Evolutionary conservation across 192 early-diverging fungal genomes (phyloP).

Genomic region (Rhizophagus prolifer): DNA sequence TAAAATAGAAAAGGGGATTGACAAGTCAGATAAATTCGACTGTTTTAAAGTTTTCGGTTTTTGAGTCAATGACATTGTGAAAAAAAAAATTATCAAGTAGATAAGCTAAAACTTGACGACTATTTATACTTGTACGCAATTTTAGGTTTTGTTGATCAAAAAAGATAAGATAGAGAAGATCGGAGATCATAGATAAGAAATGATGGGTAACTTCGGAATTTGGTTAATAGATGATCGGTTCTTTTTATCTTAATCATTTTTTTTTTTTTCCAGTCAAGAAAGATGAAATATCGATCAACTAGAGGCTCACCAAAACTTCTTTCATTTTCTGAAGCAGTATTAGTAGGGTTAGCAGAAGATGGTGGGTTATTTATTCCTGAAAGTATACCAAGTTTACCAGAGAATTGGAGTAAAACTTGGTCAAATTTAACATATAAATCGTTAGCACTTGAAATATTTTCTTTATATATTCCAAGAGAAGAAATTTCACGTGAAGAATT

Average conservation of each 20-base stretch:
- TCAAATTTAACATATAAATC: slow-evolving; percentile 69
- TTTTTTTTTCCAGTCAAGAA: slow-evolving; percentile 6
- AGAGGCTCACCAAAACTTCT: slow-evolving; percentile 68
- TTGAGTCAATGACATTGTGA: not conserved
- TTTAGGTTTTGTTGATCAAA: no score
- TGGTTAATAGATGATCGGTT: no score
- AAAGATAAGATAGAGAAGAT: no score
- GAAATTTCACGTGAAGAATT: slow-evolving; percentile 82
- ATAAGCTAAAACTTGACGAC: not conserved
- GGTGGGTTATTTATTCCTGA: slow-evolving; percentile 94
- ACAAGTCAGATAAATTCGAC: not conserved
- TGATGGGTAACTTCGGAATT: no score
- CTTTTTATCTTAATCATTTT: not conserved
- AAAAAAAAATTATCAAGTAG: not conserved
- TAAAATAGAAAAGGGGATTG: slow-evolving; percentile 16
- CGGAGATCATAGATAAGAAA: no score
- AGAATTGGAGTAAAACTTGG: slow-evolving; percentile 74
- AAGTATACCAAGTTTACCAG: slow-evolving; percentile 69
- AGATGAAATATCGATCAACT: slow-evolving; percentile 91
- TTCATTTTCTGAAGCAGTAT: slow-evolving; percentile 89
- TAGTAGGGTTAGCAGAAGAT: slow-evolving; percentile 88
- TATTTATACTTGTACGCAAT: slow-evolving; percentile 5
- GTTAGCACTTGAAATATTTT: slow-evolving; percentile 83
- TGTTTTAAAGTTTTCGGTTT: not conserved
- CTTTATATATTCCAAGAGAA: slow-evolving; percentile 73